Evolutionary conservation across 2,329 filamentous ascomycete genomes (phyloP), one percentile per base, ranked within the genome.

Genomic region (Ophiosphaerella narmari): DNA sequence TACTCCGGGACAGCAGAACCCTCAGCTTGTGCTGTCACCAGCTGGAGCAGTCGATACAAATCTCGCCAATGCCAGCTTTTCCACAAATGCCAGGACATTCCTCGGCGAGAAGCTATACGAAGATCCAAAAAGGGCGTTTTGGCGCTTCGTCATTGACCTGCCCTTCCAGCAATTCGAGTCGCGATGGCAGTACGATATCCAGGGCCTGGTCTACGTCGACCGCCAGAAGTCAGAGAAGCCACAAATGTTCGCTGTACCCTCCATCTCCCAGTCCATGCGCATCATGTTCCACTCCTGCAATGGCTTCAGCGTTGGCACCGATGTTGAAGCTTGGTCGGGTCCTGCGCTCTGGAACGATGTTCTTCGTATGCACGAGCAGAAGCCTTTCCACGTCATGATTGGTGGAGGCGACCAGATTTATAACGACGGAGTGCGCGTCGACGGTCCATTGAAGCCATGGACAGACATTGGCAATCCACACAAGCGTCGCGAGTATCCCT

Each of bases 321-420:
- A 87, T 56, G 78, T 84, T 63, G 79, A 85, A 18, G 80, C 79
- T 9, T 87, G 84, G 83, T 78, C 80, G 32, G 84, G 85, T 1
- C 81, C 81, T 2, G 82, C 79, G 21, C 73, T 87, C 26, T 87
- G 85, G 85, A 83, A 86, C 55, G 84, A 87, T 54, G 85, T 86
- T 29, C 66, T 86, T 48, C 80, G 84, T 39, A 74, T 83, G 50
- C 85, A 87, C 60, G 78, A 78, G 59, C 67, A 81, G 66, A 78
- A 78, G 55, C 83, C 84, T 7, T 85, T 87, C 69, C 83, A 86
- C 64, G 81, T 85, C 58, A 89, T 87, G 86, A 83, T 97, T 55
- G 93, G 93, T 44, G 93, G 93, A 49, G 93, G 93, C 51, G 93
- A 97, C 68, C 93, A 97, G 74, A 86, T 87, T 59, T 87, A 87